phyloP scores from a whole-genome alignment of 805 yeast genomes.

The Brettanomyces bruxellensis region DNA sequence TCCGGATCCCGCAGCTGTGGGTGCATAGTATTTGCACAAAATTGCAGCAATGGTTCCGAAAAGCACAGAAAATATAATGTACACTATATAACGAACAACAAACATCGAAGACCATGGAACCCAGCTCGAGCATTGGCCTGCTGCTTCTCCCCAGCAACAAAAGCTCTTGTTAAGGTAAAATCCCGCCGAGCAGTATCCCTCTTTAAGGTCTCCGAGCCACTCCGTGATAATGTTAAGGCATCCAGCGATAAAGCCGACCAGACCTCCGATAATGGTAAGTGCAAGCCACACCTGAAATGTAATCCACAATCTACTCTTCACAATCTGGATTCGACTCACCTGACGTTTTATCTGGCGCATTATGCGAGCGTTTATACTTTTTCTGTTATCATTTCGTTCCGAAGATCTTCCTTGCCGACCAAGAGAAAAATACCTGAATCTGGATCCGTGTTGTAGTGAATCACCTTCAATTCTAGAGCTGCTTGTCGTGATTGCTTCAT shows the following conservation, averaged over 20 bases:
- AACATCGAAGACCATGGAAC: constrained; percentile 44
- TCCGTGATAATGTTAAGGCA: constrained; percentile 74
- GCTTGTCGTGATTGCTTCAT: too few species aligned
- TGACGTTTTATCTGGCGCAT: too few species aligned
- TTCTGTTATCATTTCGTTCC: too few species aligned
- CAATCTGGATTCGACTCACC: too few species aligned
- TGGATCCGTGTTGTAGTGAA: too few species aligned
- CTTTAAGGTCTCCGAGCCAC: constrained; percentile 69
- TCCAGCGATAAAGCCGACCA: constrained; percentile 80
- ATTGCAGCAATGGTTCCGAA: constrained; percentile 61
- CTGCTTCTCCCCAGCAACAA: constrained; percentile 69
- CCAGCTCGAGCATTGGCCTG: constrained; percentile 58
- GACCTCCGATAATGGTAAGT: constrained; percentile 62
- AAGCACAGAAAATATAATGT: constrained; percentile 45
- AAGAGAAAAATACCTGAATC: too few species aligned
- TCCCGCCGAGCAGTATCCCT: constrained; percentile 67
- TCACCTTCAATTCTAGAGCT: too few species aligned
- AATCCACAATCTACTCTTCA: constrained; percentile 7
- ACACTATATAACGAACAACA: constrained; percentile 44
- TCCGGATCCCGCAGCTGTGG: constrained; percentile 95
- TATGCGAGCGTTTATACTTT: too few species aligned
- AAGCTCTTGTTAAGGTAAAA: constrained; percentile 65
- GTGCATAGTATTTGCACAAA: constrained; percentile 65
- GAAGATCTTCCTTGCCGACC: too few species aligned
- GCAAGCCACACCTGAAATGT: constrained; percentile 60